Evolutionary conservation across 768 basidiomycete genomes (phyloP).

Genomic region (Trametes elegans): DNA sequence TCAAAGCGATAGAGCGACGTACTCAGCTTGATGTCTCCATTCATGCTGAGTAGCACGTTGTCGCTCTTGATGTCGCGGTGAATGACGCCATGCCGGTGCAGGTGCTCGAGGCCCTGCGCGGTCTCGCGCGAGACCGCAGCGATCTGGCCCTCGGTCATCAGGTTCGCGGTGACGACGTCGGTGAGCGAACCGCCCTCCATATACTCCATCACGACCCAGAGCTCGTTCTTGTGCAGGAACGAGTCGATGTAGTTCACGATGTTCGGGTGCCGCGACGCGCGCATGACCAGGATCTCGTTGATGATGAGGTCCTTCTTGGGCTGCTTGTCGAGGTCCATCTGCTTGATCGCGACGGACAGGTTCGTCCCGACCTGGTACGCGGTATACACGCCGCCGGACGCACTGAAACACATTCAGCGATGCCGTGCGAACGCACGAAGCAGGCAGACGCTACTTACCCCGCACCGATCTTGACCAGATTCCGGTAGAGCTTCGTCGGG

Average conservation of each 20-base stretch:
- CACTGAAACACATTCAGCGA: conserved; percentile 44
- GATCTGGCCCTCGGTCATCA: conserved; percentile 99
- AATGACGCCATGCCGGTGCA: conserved; percentile 95
- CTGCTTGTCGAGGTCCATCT: conserved; percentile 99
- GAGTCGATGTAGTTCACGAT: conserved; percentile 99
- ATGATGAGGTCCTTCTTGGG: conserved; percentile 99
- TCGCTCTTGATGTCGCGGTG: conserved; percentile 99
- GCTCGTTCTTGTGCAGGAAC: conserved; percentile 94
- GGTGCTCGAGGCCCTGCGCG: conserved; percentile 88
- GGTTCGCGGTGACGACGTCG: conserved; percentile 91
- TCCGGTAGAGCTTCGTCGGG: conserved; percentile 90
- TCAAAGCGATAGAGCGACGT: conserved; percentile 35
- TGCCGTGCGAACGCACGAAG: background rate
- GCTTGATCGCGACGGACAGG: conserved; percentile 95
- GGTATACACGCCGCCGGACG: conserved; percentile 97
- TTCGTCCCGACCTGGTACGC: conserved; percentile 97
- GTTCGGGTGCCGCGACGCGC: conserved; percentile 93
- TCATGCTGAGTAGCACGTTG: conserved; percentile 89
- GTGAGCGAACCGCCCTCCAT: conserved; percentile 97
- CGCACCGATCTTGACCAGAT: conserved; percentile 95
- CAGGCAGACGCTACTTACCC: conserved; percentile 56
- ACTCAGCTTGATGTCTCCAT: conserved; percentile 98
- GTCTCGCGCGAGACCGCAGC: conserved; percentile 95
- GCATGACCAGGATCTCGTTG: conserved; percentile 99
- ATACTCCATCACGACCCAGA: conserved; percentile 99